Evolutionary conservation across 1,284 basidiomycete species (phyloP), one percentile per base, ranked within the genome.

Genomic region (Cryptococcus wingfieldii): DNA sequence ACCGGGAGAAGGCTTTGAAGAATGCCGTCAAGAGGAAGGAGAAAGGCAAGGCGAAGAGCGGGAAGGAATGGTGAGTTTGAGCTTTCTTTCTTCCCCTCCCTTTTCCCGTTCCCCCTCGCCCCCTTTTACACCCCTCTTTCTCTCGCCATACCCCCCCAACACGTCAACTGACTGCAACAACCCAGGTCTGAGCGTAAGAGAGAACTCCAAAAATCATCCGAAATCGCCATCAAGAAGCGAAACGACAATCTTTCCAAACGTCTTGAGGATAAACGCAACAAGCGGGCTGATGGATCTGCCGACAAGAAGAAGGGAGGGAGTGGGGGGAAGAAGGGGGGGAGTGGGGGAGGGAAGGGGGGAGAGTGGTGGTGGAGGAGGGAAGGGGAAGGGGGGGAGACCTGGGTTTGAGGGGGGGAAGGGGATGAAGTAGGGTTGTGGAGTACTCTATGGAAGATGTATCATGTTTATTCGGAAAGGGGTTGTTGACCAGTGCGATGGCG

Each of bases 11-110:
- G 4, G 80, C 86, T 48, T 75, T 97, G 65, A 93, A 92, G 80
- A 95, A 94, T 79, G 90, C 90, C 25, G 85, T 83, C 10, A 95
- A 94, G 81, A 80, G 88, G 72, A 86, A 88, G 66, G 92, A 94
- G 77, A 93, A 93, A 76, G 84, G 84, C 65, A 96, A 95, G 74
- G 67, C 62, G 28, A 92, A 89, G 80, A 85, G 84, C 60, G 88
- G 88, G 72, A 87, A 88, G 69, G 81, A 83, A 55, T 96, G 92
- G 91, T 92, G 58, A 57, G 87, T 80, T 25, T 25, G 34, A 27
- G 23, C 3, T 2, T 19, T 19, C 25, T 38, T 23, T 13, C 8
- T 39, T 18, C 34, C 39, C 25, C 7, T n/a, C n/a, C n/a, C n/a
- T n/a, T n/a, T n/a, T n/a, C n/a, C n/a, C n/a, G n/a, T n/a, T n/a